Conservation (phyloP, 1,284 basidiomycete genomes). For the Fistulina hepatica region DNA sequence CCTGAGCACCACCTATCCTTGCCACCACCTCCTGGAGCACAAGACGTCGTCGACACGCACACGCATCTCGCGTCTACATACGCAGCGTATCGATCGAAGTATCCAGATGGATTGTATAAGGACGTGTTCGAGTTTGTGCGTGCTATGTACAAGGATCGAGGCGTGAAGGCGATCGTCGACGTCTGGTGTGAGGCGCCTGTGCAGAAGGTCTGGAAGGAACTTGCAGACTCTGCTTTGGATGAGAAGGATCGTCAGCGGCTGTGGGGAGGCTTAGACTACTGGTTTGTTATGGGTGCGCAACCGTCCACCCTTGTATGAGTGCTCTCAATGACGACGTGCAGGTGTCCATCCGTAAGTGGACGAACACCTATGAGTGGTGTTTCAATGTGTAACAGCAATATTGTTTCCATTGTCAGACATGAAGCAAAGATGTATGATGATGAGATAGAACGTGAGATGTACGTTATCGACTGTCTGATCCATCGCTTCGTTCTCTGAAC, state of each 20-base stretch:
- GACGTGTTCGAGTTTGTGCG: constrained; percentile 56
- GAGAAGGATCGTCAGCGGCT: constrained; percentile 33
- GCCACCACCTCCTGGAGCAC: too few species aligned
- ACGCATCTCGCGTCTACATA: constrained; percentile 68
- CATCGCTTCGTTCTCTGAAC: constrained; percentile 1
- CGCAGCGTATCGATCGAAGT: constrained; percentile 45
- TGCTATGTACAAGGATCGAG: constrained; percentile 43
- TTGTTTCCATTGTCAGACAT: constrained; percentile 47
- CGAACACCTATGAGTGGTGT: not conserved
- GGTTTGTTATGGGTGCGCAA: constrained; percentile 75
- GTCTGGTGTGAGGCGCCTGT: constrained; percentile 78
- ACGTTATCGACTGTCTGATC: constrained; percentile 18
- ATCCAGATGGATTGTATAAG: constrained; percentile 39
- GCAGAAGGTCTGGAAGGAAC: constrained; percentile 46
- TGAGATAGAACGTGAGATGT: constrained; percentile 59
- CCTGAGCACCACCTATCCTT: too few species aligned
- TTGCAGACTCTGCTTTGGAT: constrained; percentile 60
- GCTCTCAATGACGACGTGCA: constrained; percentile 4
- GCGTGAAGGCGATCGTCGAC: constrained; percentile 60
- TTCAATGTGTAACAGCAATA: not conserved
- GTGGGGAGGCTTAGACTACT: constrained; percentile 61
- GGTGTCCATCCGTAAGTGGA: constrained; percentile 60
- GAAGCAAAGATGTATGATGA: constrained; percentile 61
- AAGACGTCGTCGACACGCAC: constrained; percentile 73
- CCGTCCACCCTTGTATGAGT: too few species aligned